These are phyloP conservation scores for Cercospora brassicicola DNA, from an alignment of 2,329 filamentous ascomycete species.

Conservation along the genomic window DNA sequence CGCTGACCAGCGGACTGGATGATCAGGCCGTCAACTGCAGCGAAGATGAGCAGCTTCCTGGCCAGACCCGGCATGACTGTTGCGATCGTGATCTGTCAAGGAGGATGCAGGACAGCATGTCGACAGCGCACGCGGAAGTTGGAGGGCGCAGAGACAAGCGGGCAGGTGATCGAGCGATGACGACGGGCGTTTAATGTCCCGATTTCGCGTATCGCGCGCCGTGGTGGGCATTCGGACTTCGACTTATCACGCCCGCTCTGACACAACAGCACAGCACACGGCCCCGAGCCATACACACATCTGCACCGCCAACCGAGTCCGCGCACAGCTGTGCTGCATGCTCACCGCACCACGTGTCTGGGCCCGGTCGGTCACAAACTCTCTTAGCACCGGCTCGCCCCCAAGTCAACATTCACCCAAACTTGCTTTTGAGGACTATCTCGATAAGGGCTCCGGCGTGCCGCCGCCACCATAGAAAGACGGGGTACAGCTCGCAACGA, in stretches of 20 bases:
- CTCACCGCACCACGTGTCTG: neutral
- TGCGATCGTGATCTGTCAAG: neutral
- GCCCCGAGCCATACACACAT: neutral
- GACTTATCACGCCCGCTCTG: neutral
- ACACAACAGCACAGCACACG: neutral
- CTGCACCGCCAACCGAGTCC: neutral
- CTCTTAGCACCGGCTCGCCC: neutral
- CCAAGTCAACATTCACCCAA: neutral
- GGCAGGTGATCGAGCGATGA: neutral
- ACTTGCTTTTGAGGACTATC: conserved; percentile 11
- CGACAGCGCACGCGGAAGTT: neutral
- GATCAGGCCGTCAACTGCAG: conserved; percentile 78
- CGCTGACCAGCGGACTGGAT: conserved; percentile 68
- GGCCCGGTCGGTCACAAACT: neutral
- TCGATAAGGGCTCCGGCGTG: conserved; percentile 6
- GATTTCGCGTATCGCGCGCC: neutral
- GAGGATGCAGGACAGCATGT: neutral
- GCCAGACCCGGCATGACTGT: conserved; percentile 69
- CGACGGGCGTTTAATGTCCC: neutral
- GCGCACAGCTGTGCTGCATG: neutral
- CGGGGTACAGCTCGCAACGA: neutral
- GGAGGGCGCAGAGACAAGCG: neutral
- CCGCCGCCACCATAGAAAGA: neutral
- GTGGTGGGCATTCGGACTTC: neutral
- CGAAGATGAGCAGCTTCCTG: conserved; percentile 73